Conservation (phyloP, 768 basidiomycete species). For the Russula earlei region DNA sequence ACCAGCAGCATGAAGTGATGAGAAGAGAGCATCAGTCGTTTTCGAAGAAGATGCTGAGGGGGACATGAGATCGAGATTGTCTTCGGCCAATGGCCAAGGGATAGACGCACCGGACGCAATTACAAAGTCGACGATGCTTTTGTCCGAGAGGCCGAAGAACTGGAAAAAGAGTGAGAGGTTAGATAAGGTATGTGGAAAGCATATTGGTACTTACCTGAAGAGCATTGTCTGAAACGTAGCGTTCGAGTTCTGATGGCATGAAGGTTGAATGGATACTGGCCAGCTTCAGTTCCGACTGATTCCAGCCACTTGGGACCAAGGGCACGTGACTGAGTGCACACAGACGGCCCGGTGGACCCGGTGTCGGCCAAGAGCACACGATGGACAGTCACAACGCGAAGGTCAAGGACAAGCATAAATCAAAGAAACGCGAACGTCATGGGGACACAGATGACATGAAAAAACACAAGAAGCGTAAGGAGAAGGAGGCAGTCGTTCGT, state of each 20-base stretch:
- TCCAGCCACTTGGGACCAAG: background rate
- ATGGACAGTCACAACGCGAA: slow-evolving; percentile 29
- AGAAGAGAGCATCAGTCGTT: slow-evolving; percentile 67
- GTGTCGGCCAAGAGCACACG: background rate
- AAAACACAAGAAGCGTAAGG: slow-evolving; percentile 29
- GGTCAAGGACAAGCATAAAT: slow-evolving; percentile 36
- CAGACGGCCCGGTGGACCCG: background rate
- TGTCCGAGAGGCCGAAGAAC: slow-evolving; percentile 81
- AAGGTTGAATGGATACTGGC: background rate
- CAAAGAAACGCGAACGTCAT: slow-evolving; percentile 47
- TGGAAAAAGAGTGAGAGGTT: slow-evolving; percentile 25
- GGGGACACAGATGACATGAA: slow-evolving; percentile 33
- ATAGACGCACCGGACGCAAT: slow-evolving; percentile 62
- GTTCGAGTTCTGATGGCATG: slow-evolving; percentile 58
- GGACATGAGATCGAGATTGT: slow-evolving; percentile 6
- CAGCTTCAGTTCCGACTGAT: background rate
- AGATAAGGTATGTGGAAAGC: background rate
- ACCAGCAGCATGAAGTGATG: slow-evolving; percentile 65
- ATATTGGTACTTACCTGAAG: slow-evolving; percentile 44
- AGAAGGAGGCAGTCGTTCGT: slow-evolving; percentile 33
- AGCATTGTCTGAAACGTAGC: slow-evolving; percentile 73
- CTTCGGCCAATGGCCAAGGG: background rate
- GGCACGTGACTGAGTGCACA: background rate
- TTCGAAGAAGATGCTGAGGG: slow-evolving; percentile 70
- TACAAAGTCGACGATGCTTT: slow-evolving; percentile 78